Evolutionary conservation across 176 grass and related monocot genomes (phyloP).

Genomic region (Hsuehochloa calcarea): DNA sequence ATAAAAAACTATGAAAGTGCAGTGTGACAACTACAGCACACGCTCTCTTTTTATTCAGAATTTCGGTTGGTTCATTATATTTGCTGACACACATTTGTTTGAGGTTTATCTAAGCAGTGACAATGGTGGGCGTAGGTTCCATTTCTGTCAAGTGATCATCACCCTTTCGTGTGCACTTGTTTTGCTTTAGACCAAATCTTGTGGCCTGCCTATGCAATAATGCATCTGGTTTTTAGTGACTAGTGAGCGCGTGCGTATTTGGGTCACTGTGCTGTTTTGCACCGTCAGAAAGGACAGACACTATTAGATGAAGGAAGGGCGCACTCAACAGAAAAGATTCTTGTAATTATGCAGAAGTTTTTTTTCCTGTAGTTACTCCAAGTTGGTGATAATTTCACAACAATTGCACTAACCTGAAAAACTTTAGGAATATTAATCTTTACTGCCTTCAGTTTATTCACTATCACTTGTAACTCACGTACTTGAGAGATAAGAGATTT

Average conservation of each 20-base stretch:
- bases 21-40: constrained; percentile 36
- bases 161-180: constrained; percentile 15
- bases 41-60: not conserved
- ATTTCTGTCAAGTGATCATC: constrained; percentile 22
- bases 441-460: too few relatives aligned
- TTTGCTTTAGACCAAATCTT: constrained; percentile 31
- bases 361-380: too few relatives aligned
- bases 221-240: not conserved
- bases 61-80: not conserved
- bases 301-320: not conserved
- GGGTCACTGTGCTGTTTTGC: constrained; percentile 17
- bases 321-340: too few relatives aligned
- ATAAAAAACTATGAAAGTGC: constrained; percentile 20
- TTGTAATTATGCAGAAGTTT: too few relatives aligned
- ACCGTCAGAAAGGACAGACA: not conserved
- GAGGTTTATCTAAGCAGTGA: constrained; percentile 23
- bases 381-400: too few relatives aligned
- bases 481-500: too few relatives aligned
- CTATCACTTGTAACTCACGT: too few relatives aligned
- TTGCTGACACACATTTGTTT: constrained; percentile 34
- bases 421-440: too few relatives aligned
- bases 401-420: too few relatives aligned
- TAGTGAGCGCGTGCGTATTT: constrained; percentile 16
- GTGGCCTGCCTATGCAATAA: constrained; percentile 20
- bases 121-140: constrained; percentile 20